Conservation (phyloP, 192 early-diverging fungal species). For the Pilaira anomala region DNA sequence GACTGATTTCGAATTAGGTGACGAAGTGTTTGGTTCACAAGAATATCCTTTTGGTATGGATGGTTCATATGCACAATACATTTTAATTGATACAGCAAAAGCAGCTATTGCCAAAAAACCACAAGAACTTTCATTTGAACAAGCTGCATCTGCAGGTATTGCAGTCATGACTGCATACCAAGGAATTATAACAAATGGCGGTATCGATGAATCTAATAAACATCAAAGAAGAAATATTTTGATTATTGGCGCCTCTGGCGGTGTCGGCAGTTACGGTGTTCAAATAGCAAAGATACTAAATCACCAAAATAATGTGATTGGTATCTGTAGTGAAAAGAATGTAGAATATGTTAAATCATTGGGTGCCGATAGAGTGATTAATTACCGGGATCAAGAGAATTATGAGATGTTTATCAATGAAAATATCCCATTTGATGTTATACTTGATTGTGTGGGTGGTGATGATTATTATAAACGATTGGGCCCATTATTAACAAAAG, state of each 20-base stretch:
- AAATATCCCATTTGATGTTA: slow-evolving; percentile 35
- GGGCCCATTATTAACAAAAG: neutral
- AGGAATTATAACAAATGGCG: neutral
- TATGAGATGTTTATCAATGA: slow-evolving; percentile 9
- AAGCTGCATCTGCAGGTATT: slow-evolving; percentile 19
- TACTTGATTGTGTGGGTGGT: slow-evolving; percentile 42
- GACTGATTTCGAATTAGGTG: slow-evolving; percentile 18
- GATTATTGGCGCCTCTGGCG: slow-evolving; percentile 50
- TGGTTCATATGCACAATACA: slow-evolving; percentile 31
- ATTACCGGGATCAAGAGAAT: slow-evolving; percentile 49
- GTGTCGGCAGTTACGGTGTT: slow-evolving; percentile 43
- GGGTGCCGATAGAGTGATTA: slow-evolving; percentile 55
- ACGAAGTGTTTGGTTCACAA: slow-evolving; percentile 25
- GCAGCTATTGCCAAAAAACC: slow-evolving; percentile 24
- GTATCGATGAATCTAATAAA: neutral
- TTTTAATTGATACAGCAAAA: neutral
- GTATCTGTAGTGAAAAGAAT: slow-evolving; percentile 48
- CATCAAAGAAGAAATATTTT: slow-evolving; percentile 30
- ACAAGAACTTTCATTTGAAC: slow-evolving; percentile 9
- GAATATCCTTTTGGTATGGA: neutral
- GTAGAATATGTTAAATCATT: slow-evolving; percentile 33
- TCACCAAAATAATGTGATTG: slow-evolving; percentile 42
- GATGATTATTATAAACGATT: slow-evolving; percentile 18
- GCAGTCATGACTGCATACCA: slow-evolving; percentile 19
- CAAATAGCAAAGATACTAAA: slow-evolving; percentile 50